These are phyloP conservation scores for Curvularia verruculosa DNA, from an alignment of 2,329 filamentous ascomycete species.

Conservation along the genomic window DNA sequence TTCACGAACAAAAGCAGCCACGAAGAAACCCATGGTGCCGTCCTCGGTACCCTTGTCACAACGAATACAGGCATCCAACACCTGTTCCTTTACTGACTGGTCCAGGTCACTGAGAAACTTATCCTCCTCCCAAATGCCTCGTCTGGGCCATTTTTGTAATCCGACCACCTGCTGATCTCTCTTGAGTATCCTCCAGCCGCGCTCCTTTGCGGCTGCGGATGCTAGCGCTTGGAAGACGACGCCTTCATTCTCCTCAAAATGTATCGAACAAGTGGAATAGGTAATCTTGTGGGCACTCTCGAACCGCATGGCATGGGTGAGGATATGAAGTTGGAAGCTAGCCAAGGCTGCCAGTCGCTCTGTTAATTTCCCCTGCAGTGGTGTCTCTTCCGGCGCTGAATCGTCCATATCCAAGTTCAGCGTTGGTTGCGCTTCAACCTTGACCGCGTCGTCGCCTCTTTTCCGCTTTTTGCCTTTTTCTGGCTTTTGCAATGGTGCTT, in stretches of 20 bases:
- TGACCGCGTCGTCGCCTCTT: slow-evolving; percentile 21
- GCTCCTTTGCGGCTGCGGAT: slow-evolving; percentile 67
- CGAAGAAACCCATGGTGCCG: slow-evolving; percentile 94
- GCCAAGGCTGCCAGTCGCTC: slow-evolving; percentile 75
- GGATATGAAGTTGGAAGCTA: slow-evolving; percentile 78
- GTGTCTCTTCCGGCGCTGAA: slow-evolving; percentile 48
- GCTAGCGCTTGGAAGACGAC: slow-evolving; percentile 76
- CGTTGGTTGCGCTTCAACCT: slow-evolving; percentile 15
- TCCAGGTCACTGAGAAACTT: slow-evolving; percentile 51
- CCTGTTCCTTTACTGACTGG: slow-evolving; percentile 27
- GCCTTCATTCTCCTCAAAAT: slow-evolving; percentile 85
- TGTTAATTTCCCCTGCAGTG: slow-evolving; percentile 39
- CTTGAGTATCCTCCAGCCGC: slow-evolving; percentile 78
- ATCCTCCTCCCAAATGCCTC: slow-evolving; percentile 53
- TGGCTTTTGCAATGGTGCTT: slow-evolving; percentile 30
- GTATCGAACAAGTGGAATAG: slow-evolving; percentile 92
- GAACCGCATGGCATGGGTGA: slow-evolving; percentile 85
- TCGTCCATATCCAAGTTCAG: slow-evolving; percentile 38
- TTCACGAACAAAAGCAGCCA: slow-evolving; percentile 80
- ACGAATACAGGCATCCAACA: slow-evolving; percentile 78
- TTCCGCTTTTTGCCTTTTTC: slow-evolving; percentile 44
- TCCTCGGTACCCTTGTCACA: slow-evolving; percentile 80
- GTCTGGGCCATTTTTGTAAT: slow-evolving; percentile 75
- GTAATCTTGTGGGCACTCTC: slow-evolving; percentile 71
- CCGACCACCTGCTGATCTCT: slow-evolving; percentile 77